Evolutionary conservation across 2,329 filamentous ascomycete species (phyloP), one percentile per base, ranked within the genome.

Genomic region (Botrytis squamosa): DNA sequence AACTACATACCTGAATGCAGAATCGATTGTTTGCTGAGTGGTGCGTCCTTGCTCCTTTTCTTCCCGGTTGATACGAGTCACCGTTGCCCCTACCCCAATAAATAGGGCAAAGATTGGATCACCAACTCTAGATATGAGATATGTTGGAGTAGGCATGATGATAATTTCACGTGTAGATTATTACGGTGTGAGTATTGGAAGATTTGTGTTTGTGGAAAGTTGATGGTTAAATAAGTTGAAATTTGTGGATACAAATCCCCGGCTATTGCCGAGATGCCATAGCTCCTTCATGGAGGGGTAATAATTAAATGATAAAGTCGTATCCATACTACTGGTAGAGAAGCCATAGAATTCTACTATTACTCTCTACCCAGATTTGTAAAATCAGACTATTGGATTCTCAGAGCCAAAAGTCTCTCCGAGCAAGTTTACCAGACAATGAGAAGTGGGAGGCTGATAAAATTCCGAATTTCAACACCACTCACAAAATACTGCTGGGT

Each of bases 71-170:
- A 89, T 86, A n/a, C 87, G 84, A 33, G 86, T 81, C 36, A 83
- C 80, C 20, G 87, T 85, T n/a, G 87, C 86, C 14, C 85, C 83
- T 16, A 85, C 79, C 66, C 87, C 87, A 78, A 89, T 87, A 75
- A 83, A 80, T 55, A 85, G 73, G 38, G 87, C 87, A 77, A 89
- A 89, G 74, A 89, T 72, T 46, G 87, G 87, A 77, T 89, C 87
- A 9, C 82, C 83, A 74, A 85, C 76, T 79, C 86, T 87, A 64
- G 80, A 81, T 40, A 81, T 80, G 46, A 81, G 74, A 73, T 81
- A 75, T 4, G 76, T 73, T 72, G 81, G 77, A 55, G 80, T 65
- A 69, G 80, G 77, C 80, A 81, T 81, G 36, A 73, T 70, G 65
- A n/a, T 70, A 4, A 7, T 66, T 66, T 49, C 29, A 66, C 42